These are phyloP conservation scores for Citrus reticulata DNA, from an alignment of 345 rosid species.

Conservation along the genomic window DNA sequence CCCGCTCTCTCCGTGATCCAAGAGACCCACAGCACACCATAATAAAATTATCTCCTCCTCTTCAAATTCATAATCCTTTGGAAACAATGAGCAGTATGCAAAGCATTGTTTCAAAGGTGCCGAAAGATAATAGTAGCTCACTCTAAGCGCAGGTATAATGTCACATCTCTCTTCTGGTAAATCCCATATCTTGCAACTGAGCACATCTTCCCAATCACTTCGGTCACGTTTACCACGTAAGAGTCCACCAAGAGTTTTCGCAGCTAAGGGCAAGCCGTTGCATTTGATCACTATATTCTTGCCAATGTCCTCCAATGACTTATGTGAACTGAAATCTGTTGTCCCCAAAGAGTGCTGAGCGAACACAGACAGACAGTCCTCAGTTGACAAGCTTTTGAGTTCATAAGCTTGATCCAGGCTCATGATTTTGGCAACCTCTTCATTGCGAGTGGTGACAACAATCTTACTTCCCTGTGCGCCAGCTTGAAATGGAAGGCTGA, in stretches of 20 bases:
- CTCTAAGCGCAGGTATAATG: neutral
- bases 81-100: slow-evolving; percentile 4
- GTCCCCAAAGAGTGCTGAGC: too few relatives aligned
- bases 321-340: neutral
- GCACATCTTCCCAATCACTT: neutral
- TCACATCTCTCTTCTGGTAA: neutral
- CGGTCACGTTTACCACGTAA: neutral
- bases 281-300: neutral
- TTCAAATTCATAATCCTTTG: slow-evolving; percentile 8
- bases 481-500: too few relatives aligned
- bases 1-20: neutral
- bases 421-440: too few relatives aligned
- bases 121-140: neutral
- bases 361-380: too few relatives aligned
- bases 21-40: slow-evolving; percentile 6
- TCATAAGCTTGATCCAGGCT: too few relatives aligned
- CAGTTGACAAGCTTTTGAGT: too few relatives aligned
- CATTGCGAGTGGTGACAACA: too few relatives aligned
- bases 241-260: neutral
- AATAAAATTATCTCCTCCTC: neutral
- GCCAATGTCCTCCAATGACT: neutral
- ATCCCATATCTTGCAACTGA: neutral
- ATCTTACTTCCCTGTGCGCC: too few relatives aligned
- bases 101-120: neutral
- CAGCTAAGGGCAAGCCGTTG: neutral